Base-by-base conservation (phyloP, 1,139 yeast genomes). In the Meyerozyma smithsonii region DNA sequence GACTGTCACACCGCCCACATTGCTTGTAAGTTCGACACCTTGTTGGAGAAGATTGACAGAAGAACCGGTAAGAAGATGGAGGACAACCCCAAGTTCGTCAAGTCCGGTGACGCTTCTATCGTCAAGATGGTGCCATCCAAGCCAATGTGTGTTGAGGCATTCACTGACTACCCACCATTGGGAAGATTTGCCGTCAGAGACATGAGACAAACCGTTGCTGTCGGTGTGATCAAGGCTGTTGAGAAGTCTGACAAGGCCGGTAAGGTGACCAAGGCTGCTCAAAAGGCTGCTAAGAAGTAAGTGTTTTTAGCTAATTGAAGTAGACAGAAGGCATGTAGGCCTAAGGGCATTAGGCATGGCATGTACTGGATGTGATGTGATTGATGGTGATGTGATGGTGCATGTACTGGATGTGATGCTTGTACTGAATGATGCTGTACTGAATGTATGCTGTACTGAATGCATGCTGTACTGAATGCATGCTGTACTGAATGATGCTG, bases 211-310 rank as follows among this genome's bases (percentile, higher is more conserved):
- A 51, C 54, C 35, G 54, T 50, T 32, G 54, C 55, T 41, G 54
- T 49, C 37, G 55, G 54, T 49, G 54, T 50, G 43, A 49, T 49
- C 49, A 48, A 51, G 54, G 38, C 53, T 32, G 53, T 49, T 26
- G 54, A 48, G 45, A 49, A 49, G 52, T 38, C 52, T 30, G 51
- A 47, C 51, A 48, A 47, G 52, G 52, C 51, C 41, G 50, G 95
- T 80, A 92, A 92, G 92, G 96, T 92, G 64, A 92, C 98, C 92
- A 92, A 92, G 90, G 95, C 98, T 75, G 97, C 97, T 72, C 82
- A 76, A 67, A 92, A 92, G 89, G 97, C 97, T 74, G 84, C 84
- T 70, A 90, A 89, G 90, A 88, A 90, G 83, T 90, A 90, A 84
- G 60, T 30, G 15, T 11, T 30, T 26, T 26, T 26, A 26, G 30